Percentiles rank a stretch among this genome's conserved stretches.
phyloP scores from a whole-genome alignment of 352 stramenopile genomes.

The Bremia lactucae region DNA sequence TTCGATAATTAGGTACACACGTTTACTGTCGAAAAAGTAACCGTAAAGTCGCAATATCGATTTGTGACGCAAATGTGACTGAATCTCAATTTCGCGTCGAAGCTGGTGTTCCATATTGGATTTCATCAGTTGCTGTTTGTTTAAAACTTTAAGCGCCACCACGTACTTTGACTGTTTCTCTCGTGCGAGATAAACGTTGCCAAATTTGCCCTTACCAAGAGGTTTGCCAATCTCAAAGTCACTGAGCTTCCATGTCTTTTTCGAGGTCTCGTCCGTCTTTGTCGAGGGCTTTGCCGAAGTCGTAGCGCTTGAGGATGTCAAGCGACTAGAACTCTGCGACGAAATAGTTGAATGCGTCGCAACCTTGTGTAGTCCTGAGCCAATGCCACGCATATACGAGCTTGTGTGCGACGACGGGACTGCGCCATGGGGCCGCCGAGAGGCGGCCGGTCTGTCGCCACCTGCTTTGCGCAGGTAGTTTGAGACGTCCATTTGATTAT shows the following conservation, averaged over 20 bases:
- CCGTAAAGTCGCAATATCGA: constrained; percentile 97
- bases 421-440: constrained; percentile 14
- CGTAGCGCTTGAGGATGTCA: neutral
- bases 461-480: constrained; percentile 23
- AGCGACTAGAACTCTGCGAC: constrained; percentile 3
- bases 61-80: constrained; percentile 94
- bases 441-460: constrained; percentile 8
- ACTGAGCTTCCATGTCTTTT: constrained; percentile 86
- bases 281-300: constrained; percentile 2
- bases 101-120: constrained; percentile 97
- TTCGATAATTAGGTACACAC: constrained; percentile 99
- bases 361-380: constrained; percentile 6
- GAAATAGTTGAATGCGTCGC: constrained; percentile 1
- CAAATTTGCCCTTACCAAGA: constrained; percentile 97
- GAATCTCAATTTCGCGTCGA: constrained; percentile 99
- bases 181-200: constrained; percentile 96
- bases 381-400: constrained; percentile 13
- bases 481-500: constrained; percentile 17
- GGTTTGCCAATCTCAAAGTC: constrained; percentile 99
- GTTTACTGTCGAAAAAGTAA: constrained; percentile 98
- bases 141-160: constrained; percentile 97
- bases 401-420: constrained; percentile 9
- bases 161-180: constrained; percentile 98
- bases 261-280: constrained; percentile 8
- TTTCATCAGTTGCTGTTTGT: constrained; percentile 97